Evolutionary conservation across 345 rosid species (phyloP).

Genomic region (Eucalyptus virginea): DNA sequence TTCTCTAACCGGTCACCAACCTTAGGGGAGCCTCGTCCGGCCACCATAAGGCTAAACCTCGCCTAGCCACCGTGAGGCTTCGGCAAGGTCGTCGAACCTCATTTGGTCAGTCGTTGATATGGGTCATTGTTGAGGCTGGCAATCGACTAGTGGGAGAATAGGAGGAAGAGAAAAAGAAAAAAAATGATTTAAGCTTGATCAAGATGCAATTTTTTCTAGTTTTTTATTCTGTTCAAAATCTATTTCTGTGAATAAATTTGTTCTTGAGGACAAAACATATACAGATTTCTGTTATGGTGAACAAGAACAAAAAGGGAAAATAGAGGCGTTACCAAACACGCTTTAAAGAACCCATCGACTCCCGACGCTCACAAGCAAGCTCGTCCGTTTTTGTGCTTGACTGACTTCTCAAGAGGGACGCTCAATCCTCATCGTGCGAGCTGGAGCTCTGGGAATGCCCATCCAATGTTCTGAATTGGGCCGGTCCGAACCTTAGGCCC

Average conservation of each 20-base stretch:
- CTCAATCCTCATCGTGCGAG: background rate
- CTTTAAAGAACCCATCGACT: background rate
- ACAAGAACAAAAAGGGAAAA: background rate
- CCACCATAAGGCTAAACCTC: too few relatives aligned
- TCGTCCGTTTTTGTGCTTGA: background rate
- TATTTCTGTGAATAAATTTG: too few relatives aligned
- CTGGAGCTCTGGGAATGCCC: background rate
- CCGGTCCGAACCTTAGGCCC: background rate
- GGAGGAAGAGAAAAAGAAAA: too few relatives aligned
- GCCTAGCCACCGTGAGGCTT: too few relatives aligned
- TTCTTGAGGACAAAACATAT: too few relatives aligned
- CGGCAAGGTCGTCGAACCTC: rapidly evolving
- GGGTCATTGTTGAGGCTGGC: rapidly evolving
- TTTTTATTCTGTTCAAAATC: rapidly evolving
- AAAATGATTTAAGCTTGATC: too few relatives aligned
- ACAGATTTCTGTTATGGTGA: too few relatives aligned
- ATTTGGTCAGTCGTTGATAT: rapidly evolving
- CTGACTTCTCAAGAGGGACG: background rate
- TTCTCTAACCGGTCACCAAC: too few relatives aligned
- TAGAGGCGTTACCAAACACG: background rate
- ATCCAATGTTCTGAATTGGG: background rate
- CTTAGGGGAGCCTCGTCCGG: rapidly evolving
- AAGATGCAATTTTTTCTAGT: too few relatives aligned
- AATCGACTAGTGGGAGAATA: rapidly evolving
- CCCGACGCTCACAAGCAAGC: background rate